Base-by-base conservation (phyloP, 306 rosid species). In the Quercus variabilis region DNA sequence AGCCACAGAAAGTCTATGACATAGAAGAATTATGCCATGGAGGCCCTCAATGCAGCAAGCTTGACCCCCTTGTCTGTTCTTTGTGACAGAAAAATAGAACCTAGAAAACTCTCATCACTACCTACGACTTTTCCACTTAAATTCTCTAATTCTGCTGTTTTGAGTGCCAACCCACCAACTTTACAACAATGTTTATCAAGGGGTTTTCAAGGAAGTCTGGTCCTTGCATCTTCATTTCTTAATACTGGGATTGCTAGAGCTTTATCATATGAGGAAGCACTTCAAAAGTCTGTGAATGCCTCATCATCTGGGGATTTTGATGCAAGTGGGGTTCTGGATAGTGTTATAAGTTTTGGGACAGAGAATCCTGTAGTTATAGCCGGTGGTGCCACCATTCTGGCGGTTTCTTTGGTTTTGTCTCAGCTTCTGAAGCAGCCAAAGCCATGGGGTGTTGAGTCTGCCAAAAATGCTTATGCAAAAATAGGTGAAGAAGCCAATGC, bases 381-480 rank as follows among this genome's bases (percentile, higher is more conserved):
- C 3, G 98, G 97, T 8, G 97, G 94, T 17, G 88, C 86, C 3
- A 92, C 86, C 69, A 19, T 90, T 86, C 84, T 91, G 89, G 99
- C 88, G 8, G 87, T 96, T 67, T 94, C 99, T 3, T 69, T 96
- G 78, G 79, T 93, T 77, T 55, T 96, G 80, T 89, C 93, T 80
- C 97, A 90, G 91, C 64, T 96, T 82, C 74, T 87, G 70, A 88
- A 82, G 74, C 84, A 87, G 80, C 87, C 97, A 58, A 96, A 93
- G 89, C 85, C 97, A 6, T 96, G 89, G 89, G 99, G 97, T 25
- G 85, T 88, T 88, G 99, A 96, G 62, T 91, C 98, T 6, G 97
- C 97, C 6, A 93, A 81, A 75, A 90, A 73, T 88, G 96, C 99
- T 54, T 93, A 91, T 80, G 90, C 87, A 4, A 96, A 87, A 67